Evolutionary conservation across 176 grass and related monocot species (phyloP).

Genomic region (Bromus sterilis): DNA sequence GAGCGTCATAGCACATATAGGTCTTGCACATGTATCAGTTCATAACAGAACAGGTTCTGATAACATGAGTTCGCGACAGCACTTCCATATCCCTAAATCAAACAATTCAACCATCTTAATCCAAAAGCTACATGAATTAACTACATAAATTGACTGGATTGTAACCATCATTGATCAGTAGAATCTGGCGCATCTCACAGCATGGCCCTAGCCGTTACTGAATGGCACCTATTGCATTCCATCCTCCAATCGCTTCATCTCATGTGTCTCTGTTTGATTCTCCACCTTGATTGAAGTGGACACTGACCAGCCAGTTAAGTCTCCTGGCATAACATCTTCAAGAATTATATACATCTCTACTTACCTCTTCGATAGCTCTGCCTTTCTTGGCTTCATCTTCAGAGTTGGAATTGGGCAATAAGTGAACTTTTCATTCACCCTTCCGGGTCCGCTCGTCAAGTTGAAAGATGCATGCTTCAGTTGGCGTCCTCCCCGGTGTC

Average conservation of each 20-base stretch:
- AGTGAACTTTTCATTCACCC: too few species aligned
- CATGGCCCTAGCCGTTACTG: not conserved
- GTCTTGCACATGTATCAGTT: not conserved
- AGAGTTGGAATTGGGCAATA: too few species aligned
- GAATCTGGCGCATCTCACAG: not conserved
- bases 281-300: not conserved
- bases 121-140: not conserved
- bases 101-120: too few species aligned
- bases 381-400: too few species aligned
- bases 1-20: not conserved
- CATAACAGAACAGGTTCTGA: not conserved
- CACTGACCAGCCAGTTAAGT: not conserved
- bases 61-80: not conserved
- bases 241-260: too few species aligned
- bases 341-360: too few species aligned
- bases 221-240: not conserved
- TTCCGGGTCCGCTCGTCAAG: too few species aligned
- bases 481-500: conserved; percentile 28
- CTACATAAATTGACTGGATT: not conserved
- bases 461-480: too few species aligned
- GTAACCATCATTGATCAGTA: not conserved
- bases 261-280: too few species aligned
- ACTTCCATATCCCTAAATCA: not conserved
- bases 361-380: too few species aligned
- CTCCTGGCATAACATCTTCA: not conserved